phyloP scores from a whole-genome alignment of 441 rosid genomes.

The Viola pubescens region DNA sequence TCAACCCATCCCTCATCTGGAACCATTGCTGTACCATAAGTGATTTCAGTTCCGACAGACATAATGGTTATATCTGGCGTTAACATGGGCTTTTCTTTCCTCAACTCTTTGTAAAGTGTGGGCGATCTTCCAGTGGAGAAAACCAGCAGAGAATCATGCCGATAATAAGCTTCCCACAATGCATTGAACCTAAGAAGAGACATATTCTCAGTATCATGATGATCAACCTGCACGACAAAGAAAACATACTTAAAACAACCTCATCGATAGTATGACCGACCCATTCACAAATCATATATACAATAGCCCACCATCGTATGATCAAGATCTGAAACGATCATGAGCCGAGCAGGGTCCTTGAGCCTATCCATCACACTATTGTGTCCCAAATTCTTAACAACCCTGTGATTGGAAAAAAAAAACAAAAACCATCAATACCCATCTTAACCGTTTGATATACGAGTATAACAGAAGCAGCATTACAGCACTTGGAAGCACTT shows the following conservation, averaged over 20 bases:
- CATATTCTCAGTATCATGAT: constrained; percentile 77
- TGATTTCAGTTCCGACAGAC: constrained; percentile 96
- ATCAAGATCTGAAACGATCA: constrained; percentile 95
- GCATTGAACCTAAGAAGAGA: constrained; percentile 87
- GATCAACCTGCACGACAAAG: constrained; percentile 62
- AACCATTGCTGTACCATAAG: constrained; percentile 65
- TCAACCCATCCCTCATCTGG: constrained; percentile 86
- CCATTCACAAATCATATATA: constrained; percentile 6
- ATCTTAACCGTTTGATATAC: neutral
- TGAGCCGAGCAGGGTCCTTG: constrained; percentile 50
- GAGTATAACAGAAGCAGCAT: neutral
- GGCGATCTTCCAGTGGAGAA: constrained; percentile 95
- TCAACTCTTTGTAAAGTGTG: constrained; percentile 63
- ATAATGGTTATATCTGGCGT: constrained; percentile 84
- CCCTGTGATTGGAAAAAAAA: constrained; percentile 7
- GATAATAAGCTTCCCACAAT: constrained; percentile 70
- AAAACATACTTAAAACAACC: constrained; percentile 8
- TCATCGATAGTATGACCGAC: constrained; percentile 1
- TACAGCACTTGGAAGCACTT: neutral
- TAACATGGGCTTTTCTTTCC: constrained; percentile 82
- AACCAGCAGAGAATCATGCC: constrained; percentile 81
- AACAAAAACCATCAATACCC: neutral
- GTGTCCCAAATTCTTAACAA: constrained; percentile 3
- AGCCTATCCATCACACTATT: constrained; percentile 48
- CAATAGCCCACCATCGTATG: constrained; percentile 62